phyloP scores from a whole-genome alignment of 306 rosid species.

The Glycine latifolia region DNA sequence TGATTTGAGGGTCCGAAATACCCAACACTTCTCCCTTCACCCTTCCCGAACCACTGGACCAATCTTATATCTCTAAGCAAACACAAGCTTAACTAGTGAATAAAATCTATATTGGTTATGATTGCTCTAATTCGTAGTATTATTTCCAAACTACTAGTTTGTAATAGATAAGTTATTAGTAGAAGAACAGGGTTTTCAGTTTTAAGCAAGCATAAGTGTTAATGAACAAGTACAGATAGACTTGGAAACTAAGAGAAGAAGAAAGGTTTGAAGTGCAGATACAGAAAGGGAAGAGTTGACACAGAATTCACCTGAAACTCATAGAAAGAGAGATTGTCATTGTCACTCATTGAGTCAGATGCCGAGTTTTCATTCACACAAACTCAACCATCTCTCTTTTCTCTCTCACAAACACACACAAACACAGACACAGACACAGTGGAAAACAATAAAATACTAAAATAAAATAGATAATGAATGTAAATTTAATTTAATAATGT shows the following conservation, averaged over 20 bases:
- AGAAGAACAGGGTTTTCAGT: neutral
- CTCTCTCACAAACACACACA: neutral
- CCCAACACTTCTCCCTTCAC: no score
- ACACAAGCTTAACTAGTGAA: no score
- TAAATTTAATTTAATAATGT: no score
- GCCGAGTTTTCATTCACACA: neutral
- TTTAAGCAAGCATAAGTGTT: neutral
- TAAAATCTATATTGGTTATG: no score
- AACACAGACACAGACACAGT: neutral
- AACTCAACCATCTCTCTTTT: neutral
- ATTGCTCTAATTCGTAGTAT: no score
- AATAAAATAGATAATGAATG: neutral
- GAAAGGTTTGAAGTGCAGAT: neutral
- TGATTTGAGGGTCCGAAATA: no score
- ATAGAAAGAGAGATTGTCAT: neutral
- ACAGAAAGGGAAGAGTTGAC: neutral
- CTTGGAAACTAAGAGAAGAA: neutral
- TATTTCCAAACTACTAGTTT: no score
- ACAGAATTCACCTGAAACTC: slow-evolving; percentile 5
- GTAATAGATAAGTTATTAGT: no score
- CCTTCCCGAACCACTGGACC: no score
- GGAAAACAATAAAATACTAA: neutral
- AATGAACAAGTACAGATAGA: neutral
- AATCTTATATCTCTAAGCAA: no score
- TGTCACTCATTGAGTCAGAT: neutral